Base-by-base conservation (phyloP, 176 grass and related monocot species). In the Secale cereale region DNA sequence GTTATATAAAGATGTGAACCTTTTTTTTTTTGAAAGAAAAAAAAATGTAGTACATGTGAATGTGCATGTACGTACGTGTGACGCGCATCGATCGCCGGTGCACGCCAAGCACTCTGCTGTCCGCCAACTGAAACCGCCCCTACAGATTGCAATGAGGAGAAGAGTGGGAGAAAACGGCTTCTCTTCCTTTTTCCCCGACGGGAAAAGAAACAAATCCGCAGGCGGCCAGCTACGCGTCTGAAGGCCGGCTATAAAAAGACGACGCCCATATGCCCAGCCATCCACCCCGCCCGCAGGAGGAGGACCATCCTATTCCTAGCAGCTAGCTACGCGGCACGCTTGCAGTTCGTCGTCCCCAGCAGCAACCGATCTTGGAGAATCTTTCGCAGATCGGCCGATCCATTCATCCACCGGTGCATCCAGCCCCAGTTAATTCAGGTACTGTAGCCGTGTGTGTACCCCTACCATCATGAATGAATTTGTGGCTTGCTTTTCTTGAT, bases 241-340 rank as follows among this genome's bases (percentile, higher is more conserved):
- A 0, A 39, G 43, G 59, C 43, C 26, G 59, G 37, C 76, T 87
- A 91, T 91, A 91, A 77, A 87, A 87, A 91, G 85, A 56, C 76
- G 85, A 63, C 76, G 69, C 37, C 60, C 81, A 91, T 81, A 65
- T 40, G 80, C 85, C 20, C 46, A 74, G 54, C 16, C 65, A 78
- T 46, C 67, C 75, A 79, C 33, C 57, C 19, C 52, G 7, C 2
- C 39, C 83, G 26, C 73, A 74, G 72, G 14, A 59, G 66, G 80
- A 87, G 89, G 89, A 87, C 89, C 89, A 91, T 79, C 80, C 80
- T 79, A 69, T 68, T 68, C 65, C 65, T 50, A 74, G 40, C 65
- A 63, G 67, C 72, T 80, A 29, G 52, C 83, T 41, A 15, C 40
- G 31, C 54, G 46, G 59, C 80, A 32, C 57, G 59, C 79, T 85